Percentiles rank a stretch among this genome's conserved stretches.
These are phyloP conservation scores for Cymbidium sinense DNA, from an alignment of 106 monocot genomes.

Conservation along the genomic window DNA sequence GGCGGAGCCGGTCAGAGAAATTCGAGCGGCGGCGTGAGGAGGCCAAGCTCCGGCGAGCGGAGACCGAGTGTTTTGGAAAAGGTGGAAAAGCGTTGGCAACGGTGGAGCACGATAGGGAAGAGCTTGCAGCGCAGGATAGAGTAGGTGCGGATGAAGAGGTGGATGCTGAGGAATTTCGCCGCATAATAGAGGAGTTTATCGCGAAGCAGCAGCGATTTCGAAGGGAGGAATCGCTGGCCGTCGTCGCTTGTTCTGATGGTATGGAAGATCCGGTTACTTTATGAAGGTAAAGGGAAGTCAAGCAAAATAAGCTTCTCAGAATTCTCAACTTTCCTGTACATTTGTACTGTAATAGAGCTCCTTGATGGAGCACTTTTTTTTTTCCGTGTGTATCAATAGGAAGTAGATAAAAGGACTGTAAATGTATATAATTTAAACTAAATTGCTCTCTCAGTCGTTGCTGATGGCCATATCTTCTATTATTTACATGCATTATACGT, in stretches of 20 bases:
- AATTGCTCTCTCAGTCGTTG: no score
- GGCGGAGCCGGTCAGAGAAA: slow-evolving; percentile 7
- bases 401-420: not conserved
- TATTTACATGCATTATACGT: no score
- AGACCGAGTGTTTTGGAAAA: not conserved
- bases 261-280: not conserved
- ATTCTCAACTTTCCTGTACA: not conserved
- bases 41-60: not conserved
- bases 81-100: not conserved
- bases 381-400: not conserved
- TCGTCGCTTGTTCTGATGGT: not conserved
- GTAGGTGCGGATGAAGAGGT: not conserved
- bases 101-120: no score
- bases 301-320: not conserved
- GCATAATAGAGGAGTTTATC: slow-evolving; percentile 8
- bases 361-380: not conserved
- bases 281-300: not conserved
- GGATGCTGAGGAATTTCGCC: slow-evolving; percentile 7
- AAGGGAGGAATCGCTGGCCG: slow-evolving; percentile 4
- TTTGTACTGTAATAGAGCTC: not conserved
- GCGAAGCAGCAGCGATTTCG: slow-evolving; percentile 8
- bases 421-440: no score
- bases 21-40: not conserved
- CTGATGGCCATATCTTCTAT: no score
- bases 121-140: not conserved